A percentile compares a stretch with the other conserved stretches of the same genome.
Conservation (phyloP, 2,329 filamentous ascomycete genomes). For the Penicillium sp. region DNA sequence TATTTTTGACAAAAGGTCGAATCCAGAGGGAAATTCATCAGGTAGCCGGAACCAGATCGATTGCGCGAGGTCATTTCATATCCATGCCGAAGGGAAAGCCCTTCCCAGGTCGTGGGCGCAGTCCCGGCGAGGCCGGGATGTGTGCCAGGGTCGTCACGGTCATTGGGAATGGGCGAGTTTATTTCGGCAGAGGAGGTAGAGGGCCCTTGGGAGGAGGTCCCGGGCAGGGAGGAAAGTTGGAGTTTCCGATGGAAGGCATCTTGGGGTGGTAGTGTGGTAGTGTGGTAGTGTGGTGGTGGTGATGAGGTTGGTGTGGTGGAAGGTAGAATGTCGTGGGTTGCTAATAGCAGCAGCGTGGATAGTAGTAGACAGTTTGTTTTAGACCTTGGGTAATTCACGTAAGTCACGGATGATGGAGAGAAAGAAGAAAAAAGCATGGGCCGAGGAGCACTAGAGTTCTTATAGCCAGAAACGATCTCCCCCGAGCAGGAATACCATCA, state of each 20-base stretch:
- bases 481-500: slow-evolving; percentile 1
- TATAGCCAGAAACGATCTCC: slow-evolving; percentile 21
- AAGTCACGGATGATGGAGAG: not conserved
- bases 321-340: not conserved
- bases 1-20: slow-evolving; percentile 5
- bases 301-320: not conserved
- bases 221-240: slow-evolving; percentile 43
- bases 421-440: slow-evolving; percentile 6
- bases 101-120: slow-evolving; percentile 26
- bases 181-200: slow-evolving; percentile 43
- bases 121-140: slow-evolving; percentile 16
- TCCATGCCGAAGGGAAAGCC: slow-evolving; percentile 28
- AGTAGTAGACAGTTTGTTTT: not conserved
- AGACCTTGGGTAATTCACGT: not conserved
- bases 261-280: slow-evolving; percentile 18
- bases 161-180: slow-evolving; percentile 30
- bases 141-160: slow-evolving; percentile 33
- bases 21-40: slow-evolving; percentile 25
- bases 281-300: slow-evolving; percentile 5
- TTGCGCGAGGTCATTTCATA: slow-evolving; percentile 35
- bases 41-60: slow-evolving; percentile 28
- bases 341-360: not conserved
- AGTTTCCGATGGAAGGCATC: slow-evolving; percentile 40
- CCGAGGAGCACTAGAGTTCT: slow-evolving; percentile 14
- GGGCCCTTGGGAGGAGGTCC: slow-evolving; percentile 43